Evolutionary conservation across 2,329 filamentous ascomycete species (phyloP), one percentile per base, ranked within the genome.

Genomic region (Fonsecaea pedrosoi): DNA sequence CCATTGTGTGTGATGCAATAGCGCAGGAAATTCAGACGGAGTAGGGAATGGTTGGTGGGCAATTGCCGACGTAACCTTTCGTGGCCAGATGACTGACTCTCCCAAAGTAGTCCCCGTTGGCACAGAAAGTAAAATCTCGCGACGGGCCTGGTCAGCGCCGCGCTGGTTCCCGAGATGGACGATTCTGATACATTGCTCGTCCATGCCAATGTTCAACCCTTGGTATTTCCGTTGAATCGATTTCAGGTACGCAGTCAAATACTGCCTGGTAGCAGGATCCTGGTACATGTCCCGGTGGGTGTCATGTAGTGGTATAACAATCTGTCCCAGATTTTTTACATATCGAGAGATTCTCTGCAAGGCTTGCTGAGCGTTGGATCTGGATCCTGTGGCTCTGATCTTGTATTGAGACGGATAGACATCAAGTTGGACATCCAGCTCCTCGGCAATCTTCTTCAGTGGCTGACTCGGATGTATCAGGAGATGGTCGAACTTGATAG

Each of bases 151-250:
- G 12, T 66, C 59, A n/a, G 60, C 66, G 10, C 38, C 35, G 37
- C 53, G 55, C 1, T 30, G 60, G 12, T 57, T 54, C 18, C 53
- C 48, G 34, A 35, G 21, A 40, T 70, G 60, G 12, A 66, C 32
- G 4, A 70, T 54, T 34, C 58, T 66, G 40, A 70, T 64, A 10
- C 35, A 21, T 3, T 58, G 25, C 10, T 50, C n/a, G 15, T 50
- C 50, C 25, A 58, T 12, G 18, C 45, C 21, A 42, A 70, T 70
- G 32, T 37, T 53, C n/a, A 68, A 37, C 13, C 38, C 60, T 25
- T 60, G 62, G 54, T 66, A 67, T 42, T 67, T 70, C 45, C 60
- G 62, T 25, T 64, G 60, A 3, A 70, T 42, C 6, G 59, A 58
- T 50, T 58, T 58, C 34, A 70, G 61, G 21, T 65, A 68, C 25